Evolutionary conservation across 495 filamentous ascomycete genomes (phyloP).

Genomic region (Podospora conica): DNA sequence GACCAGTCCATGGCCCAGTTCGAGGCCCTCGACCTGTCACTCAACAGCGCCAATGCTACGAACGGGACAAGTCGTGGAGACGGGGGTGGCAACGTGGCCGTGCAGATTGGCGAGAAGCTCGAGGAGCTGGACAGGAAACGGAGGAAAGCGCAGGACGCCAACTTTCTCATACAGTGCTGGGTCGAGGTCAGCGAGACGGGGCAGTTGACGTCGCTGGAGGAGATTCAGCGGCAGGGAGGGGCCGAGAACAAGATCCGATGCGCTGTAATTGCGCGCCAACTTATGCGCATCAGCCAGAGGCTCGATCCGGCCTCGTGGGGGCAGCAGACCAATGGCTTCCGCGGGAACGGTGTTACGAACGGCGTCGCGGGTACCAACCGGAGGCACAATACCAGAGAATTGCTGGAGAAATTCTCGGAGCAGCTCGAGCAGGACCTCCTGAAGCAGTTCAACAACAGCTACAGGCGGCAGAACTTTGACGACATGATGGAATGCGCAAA

Average conservation of each 20-base stretch:
- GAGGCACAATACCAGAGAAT: slow-evolving; percentile 68
- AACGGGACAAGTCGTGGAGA: slow-evolving; percentile 49
- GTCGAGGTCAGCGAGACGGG: slow-evolving; percentile 82
- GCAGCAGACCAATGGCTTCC: slow-evolving; percentile 48
- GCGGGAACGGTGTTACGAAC: slow-evolving; percentile 50
- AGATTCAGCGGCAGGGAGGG: slow-evolving; percentile 68
- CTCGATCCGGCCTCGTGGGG: slow-evolving; percentile 70
- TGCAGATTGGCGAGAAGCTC: slow-evolving; percentile 89
- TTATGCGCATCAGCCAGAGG: slow-evolving; percentile 80
- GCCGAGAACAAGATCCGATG: slow-evolving; percentile 83
- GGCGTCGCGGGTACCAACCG: slow-evolving; percentile 35
- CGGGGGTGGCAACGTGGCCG: slow-evolving; percentile 71
- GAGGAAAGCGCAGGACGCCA: slow-evolving; percentile 82
- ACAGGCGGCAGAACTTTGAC: slow-evolving; percentile 86
- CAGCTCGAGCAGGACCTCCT: slow-evolving; percentile 91
- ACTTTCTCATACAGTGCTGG: slow-evolving; percentile 95
- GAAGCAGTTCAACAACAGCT: slow-evolving; percentile 94
- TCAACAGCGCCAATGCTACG: slow-evolving; percentile 49
- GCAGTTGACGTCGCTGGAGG: slow-evolving; percentile 71
- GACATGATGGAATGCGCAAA: slow-evolving; percentile 94
- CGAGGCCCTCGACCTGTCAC: slow-evolving; percentile 74
- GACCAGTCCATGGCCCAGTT: slow-evolving; percentile 87
- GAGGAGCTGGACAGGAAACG: slow-evolving; percentile 93
- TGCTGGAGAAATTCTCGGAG: slow-evolving; percentile 96
- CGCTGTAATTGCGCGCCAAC: slow-evolving; percentile 81